Conservation (phyloP, 106 monocot species). For the Dendrobium catenatum region DNA sequence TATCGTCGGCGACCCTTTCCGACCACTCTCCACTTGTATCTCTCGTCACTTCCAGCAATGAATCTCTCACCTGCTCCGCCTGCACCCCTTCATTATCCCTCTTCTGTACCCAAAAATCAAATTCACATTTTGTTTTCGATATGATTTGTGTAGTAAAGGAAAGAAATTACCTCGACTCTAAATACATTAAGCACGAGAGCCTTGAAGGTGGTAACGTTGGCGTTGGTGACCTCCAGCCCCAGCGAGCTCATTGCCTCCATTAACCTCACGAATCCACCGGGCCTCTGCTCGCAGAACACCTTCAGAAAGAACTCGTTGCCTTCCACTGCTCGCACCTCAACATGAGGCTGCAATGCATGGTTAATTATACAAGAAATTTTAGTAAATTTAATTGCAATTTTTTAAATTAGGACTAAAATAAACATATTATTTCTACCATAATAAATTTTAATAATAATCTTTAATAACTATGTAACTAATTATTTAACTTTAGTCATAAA, state of each 20-base stretch:
- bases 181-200: slow-evolving; percentile 71
- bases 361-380: too few species aligned
- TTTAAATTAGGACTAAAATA: too few species aligned
- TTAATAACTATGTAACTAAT: too few species aligned
- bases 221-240: slow-evolving; percentile 76
- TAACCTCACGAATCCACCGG: slow-evolving; percentile 62
- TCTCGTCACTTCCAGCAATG: slow-evolving; percentile 67
- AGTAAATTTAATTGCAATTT: too few species aligned
- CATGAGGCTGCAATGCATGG: slow-evolving; percentile 49
- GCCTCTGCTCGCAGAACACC: slow-evolving; percentile 72
- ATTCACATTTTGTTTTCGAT: neutral
- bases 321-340: slow-evolving; percentile 73
- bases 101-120: slow-evolving; percentile 32
- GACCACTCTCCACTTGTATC: slow-evolving; percentile 22
- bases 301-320: slow-evolving; percentile 79
- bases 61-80: slow-evolving; percentile 79
- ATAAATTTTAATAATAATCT: too few species aligned
- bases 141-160: neutral
- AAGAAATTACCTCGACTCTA: slow-evolving; percentile 50
- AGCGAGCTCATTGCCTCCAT: slow-evolving; percentile 80
- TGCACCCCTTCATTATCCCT: slow-evolving; percentile 73
- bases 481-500: too few species aligned
- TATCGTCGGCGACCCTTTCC: slow-evolving; percentile 7
- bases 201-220: slow-evolving; percentile 66
- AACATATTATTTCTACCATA: too few species aligned